Evolutionary conservation across 1,284 basidiomycete genomes (phyloP), one percentile per base, ranked within the genome.

Genomic region (Leccinum subrobustum): DNA sequence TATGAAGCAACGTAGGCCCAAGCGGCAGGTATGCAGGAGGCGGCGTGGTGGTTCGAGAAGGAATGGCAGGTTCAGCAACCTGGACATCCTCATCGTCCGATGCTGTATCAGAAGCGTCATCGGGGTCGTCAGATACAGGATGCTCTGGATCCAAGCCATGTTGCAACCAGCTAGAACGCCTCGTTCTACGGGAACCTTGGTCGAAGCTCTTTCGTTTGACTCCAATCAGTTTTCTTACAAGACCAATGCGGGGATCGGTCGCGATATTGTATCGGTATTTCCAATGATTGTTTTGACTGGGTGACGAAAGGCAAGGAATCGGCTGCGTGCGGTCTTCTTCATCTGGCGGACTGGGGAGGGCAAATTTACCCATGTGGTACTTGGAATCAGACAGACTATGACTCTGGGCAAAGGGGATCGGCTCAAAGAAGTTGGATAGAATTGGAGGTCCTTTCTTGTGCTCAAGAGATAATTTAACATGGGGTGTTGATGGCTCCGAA

Each of bases 331-430:
- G 68, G 54, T 80, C 79, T 56, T 78, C 75, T 56, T 86, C 83
- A 52, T 81, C 79, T 3, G 83, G 82, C 4, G 87, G 84, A 60
- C 81, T 86, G 2, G 87, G 83, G 50, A 91, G 73, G 5, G 88
- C 83, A 70, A 92, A 93, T 73, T 92, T 92, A 23, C 90, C 91
- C 27, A 79, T 67, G 3, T 81, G 78, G 70, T 93, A 92, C 73
- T 92, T 92, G 9, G 82, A 84, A 69, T 92, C 91, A 5, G 82
- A 77, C 5, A 78, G 61, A 23, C 79, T 77, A 67, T 92, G 87
- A 37, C 79, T 83, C 2, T 77, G 70, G 0, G 86, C 82, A 64
- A 93, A 93, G 0, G 84, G 83, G 33, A 93, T 86, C 0, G 91
- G 83, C 33, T 89, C 87, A 64, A 91, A 92, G 18, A 76, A 70